Conservation (phyloP, 2,329 filamentous ascomycete genomes). For the Elsinoe arachidis region DNA sequence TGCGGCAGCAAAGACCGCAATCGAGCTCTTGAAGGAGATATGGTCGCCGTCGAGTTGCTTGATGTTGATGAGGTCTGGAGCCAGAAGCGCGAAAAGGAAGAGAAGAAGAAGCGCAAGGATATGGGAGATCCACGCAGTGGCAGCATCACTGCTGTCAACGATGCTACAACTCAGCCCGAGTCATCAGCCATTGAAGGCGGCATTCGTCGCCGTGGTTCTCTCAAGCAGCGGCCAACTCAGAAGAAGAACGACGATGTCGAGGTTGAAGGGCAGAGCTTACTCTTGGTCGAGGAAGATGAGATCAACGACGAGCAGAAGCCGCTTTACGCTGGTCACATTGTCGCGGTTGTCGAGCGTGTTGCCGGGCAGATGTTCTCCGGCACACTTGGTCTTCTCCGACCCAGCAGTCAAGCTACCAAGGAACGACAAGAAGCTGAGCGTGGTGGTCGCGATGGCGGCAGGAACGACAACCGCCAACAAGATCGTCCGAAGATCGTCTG, state of each 20-base stretch:
- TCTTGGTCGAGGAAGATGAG: constrained; percentile 95
- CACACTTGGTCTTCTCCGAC: constrained; percentile 84
- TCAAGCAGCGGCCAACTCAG: constrained; percentile 92
- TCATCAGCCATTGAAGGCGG: constrained; percentile 67
- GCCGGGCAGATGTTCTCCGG: constrained; percentile 98
- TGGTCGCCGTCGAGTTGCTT: constrained; percentile 89
- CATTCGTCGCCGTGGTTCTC: constrained; percentile 83
- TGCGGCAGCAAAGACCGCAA: constrained; percentile 99
- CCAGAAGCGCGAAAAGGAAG: constrained; percentile 98
- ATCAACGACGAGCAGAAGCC: constrained; percentile 98
- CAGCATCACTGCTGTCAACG: constrained; percentile 58
- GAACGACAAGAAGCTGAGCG: constrained; percentile 98
- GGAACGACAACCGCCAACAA: constrained; percentile 65
- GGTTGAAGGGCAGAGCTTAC: constrained; percentile 91
- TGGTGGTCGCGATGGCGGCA: constrained; percentile 74
- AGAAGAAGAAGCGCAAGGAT: constrained; percentile 99
- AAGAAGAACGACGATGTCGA: constrained; percentile 99
- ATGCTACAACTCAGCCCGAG: constrained; percentile 48
- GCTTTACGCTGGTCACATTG: constrained; percentile 90
- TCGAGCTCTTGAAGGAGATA: constrained; percentile 87
- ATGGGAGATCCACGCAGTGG: constrained; percentile 85
- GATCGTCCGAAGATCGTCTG: constrained; percentile 99
- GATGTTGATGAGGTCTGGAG: constrained; percentile 98
- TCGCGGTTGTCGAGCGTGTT: constrained; percentile 93
- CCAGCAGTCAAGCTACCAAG: constrained; percentile 96